phyloP scores from a whole-genome alignment of 2,329 filamentous ascomycete genomes.

The Fusarium subtropicale region DNA sequence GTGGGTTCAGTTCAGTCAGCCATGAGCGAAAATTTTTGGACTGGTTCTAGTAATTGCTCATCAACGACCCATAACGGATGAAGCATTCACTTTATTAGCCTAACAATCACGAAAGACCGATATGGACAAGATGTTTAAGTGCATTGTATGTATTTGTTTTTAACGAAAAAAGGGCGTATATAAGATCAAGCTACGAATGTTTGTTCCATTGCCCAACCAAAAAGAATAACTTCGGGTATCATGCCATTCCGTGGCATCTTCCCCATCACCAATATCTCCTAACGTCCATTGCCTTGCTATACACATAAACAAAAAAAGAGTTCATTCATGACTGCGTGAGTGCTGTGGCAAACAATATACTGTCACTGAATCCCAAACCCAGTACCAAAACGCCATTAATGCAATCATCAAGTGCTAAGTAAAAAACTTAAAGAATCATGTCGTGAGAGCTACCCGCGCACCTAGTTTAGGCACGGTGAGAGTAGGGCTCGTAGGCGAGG shows the following conservation, averaged over 20 bases:
- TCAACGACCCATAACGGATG: slow-evolving; percentile 20
- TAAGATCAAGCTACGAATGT: slow-evolving; percentile 29
- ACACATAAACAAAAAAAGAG: slow-evolving; percentile 21
- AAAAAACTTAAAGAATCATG: slow-evolving; percentile 34
- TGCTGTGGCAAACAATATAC: slow-evolving; percentile 15
- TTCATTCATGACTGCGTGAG: slow-evolving; percentile 26
- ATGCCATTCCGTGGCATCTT: slow-evolving; percentile 40
- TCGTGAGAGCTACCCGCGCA: slow-evolving; percentile 19
- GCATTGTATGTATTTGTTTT: slow-evolving; percentile 31
- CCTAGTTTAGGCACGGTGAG: slow-evolving; percentile 62
- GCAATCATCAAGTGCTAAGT: slow-evolving; percentile 43
- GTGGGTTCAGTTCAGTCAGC: slow-evolving; percentile 41
- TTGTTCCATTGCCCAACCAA: slow-evolving; percentile 11
- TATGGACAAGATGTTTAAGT: neutral
- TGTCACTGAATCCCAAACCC: slow-evolving; percentile 25
- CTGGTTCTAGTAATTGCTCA: slow-evolving; percentile 24
- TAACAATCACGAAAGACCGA: neutral
- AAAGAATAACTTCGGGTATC: slow-evolving; percentile 39
- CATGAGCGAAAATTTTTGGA: slow-evolving; percentile 42
- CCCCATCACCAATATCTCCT: slow-evolving; percentile 25
- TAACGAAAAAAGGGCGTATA: slow-evolving; percentile 18
- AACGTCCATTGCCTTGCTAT: slow-evolving; percentile 12
- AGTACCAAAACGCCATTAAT: slow-evolving; percentile 46
- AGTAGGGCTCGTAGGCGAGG: slow-evolving; percentile 73
- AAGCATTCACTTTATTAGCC: neutral